Conservation (phyloP, 2,329 filamentous ascomycete species). For the Claviceps digitariae region DNA sequence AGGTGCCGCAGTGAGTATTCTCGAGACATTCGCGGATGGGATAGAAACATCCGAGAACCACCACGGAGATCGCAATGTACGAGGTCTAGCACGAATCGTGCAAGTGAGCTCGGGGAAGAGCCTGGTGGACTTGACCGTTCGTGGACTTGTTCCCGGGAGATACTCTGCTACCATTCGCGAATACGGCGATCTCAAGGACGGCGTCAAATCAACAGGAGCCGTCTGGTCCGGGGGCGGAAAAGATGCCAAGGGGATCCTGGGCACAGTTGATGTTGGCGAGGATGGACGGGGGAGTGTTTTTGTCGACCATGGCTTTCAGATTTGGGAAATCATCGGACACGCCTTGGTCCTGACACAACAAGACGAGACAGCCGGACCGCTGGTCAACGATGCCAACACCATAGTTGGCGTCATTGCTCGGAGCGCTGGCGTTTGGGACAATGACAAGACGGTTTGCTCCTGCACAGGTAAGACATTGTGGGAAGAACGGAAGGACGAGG, state of each 20-base stretch:
- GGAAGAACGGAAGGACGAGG: conserved; percentile 89
- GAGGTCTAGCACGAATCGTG: conserved; percentile 85
- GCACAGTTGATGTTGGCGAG: conserved; percentile 59
- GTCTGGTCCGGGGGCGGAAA: conserved; percentile 55
- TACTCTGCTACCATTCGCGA: conserved; percentile 79
- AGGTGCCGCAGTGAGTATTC: conserved; percentile 85
- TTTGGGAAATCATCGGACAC: conserved; percentile 94
- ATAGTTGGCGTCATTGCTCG: conserved; percentile 87
- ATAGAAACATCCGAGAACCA: conserved; percentile 29
- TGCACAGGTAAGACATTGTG: conserved; percentile 97
- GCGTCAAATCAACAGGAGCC: conserved; percentile 68
- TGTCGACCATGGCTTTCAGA: conserved; percentile 66
- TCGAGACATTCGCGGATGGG: conserved; percentile 65
- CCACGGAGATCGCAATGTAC: conserved; percentile 44
- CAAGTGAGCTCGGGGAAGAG: conserved; percentile 70
- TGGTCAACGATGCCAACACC: conserved; percentile 69
- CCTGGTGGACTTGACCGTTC: conserved; percentile 75
- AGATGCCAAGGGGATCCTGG: conserved; percentile 44
- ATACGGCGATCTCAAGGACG: conserved; percentile 73
- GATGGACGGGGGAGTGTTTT: conserved; percentile 70
- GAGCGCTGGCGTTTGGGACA: conserved; percentile 97
- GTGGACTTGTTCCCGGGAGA: conserved; percentile 64
- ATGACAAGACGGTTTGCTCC: conserved; percentile 95
- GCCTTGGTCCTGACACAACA: conserved; percentile 72
- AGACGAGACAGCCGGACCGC: conserved; percentile 36